These are phyloP conservation scores for Spongispora temasekensis DNA, from an alignment of 1,284 basidiomycete species.

Conservation along the genomic window DNA sequence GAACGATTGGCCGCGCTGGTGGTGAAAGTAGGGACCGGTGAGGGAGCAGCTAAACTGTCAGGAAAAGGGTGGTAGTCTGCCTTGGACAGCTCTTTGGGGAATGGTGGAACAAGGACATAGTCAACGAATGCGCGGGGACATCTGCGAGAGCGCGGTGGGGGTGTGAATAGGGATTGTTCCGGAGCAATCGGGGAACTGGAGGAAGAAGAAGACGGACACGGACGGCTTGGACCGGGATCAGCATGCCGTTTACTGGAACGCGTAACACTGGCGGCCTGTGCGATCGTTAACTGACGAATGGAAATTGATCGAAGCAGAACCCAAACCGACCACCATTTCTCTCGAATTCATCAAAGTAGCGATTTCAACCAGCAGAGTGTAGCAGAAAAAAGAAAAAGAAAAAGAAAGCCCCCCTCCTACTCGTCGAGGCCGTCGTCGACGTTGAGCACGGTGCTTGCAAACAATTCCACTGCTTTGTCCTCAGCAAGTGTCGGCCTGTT, in stretches of 20 bases:
- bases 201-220: not conserved
- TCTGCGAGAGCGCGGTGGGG: slow-evolving; percentile 20
- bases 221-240: slow-evolving; percentile 10
- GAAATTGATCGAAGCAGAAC: slow-evolving; percentile 1
- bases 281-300: slow-evolving; percentile 2
- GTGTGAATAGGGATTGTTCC: slow-evolving; percentile 32
- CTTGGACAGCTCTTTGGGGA: slow-evolving; percentile 25
- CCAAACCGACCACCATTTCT: slow-evolving; percentile 24
- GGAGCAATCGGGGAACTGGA: slow-evolving; percentile 11
- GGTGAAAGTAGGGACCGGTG: not conserved
- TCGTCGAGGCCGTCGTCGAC: too few relatives aligned
- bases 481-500: too few relatives aligned
- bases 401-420: too few relatives aligned
- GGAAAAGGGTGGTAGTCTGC: slow-evolving; percentile 18
- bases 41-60: not conserved
- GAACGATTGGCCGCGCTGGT: not conserved
- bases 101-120: slow-evolving; percentile 20
- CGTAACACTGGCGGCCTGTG: slow-evolving; percentile 8
- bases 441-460: too few relatives aligned
- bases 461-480: too few relatives aligned
- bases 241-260: not conserved
- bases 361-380: slow-evolving; percentile 23
- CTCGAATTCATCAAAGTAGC: slow-evolving; percentile 25
- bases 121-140: slow-evolving; percentile 15
- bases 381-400: not conserved